phyloP scores from a whole-genome alignment of 2,329 filamentous ascomycete genomes.

The Aspergillus intermedius region DNA sequence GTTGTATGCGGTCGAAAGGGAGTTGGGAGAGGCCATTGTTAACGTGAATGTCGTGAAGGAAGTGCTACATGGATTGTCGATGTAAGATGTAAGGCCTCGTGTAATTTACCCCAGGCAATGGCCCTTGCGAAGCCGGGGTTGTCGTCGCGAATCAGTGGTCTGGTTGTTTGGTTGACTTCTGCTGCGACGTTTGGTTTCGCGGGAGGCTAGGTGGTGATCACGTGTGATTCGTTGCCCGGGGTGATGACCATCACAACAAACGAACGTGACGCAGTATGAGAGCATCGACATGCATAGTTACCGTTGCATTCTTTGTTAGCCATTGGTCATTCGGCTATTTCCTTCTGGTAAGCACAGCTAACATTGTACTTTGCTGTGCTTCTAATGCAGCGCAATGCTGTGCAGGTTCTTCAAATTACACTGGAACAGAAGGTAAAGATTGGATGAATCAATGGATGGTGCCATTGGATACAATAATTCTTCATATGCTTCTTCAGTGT shows the following conservation, averaged over 20 bases:
- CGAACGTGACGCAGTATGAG: background rate
- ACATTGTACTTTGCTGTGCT: background rate
- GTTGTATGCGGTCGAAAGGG: conserved; percentile 30
- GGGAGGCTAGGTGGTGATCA: conserved; percentile 14
- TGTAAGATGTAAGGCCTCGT: background rate
- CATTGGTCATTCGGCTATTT: no score
- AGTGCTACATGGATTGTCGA: conserved; percentile 7
- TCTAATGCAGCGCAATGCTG: no score
- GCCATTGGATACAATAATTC: no score
- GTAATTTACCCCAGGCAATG: conserved; percentile 3
- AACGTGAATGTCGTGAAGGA: background rate
- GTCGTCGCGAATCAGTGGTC: conserved; percentile 1
- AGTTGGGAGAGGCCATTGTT: conserved; percentile 33
- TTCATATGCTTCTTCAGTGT: no score
- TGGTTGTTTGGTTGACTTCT: conserved; percentile 6
- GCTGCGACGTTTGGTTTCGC: conserved; percentile 10
- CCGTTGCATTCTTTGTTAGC: background rate
- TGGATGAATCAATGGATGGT: no score
- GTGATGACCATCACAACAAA: conserved; percentile 3
- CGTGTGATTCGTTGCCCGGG: conserved; percentile 9
- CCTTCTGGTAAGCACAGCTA: no score
- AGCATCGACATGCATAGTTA: no score
- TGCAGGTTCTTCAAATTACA: no score
- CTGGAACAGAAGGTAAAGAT: no score
- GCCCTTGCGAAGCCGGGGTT: background rate